phyloP scores from a whole-genome alignment of 208 protist species.

The Leishmania martiniquensis region DNA sequence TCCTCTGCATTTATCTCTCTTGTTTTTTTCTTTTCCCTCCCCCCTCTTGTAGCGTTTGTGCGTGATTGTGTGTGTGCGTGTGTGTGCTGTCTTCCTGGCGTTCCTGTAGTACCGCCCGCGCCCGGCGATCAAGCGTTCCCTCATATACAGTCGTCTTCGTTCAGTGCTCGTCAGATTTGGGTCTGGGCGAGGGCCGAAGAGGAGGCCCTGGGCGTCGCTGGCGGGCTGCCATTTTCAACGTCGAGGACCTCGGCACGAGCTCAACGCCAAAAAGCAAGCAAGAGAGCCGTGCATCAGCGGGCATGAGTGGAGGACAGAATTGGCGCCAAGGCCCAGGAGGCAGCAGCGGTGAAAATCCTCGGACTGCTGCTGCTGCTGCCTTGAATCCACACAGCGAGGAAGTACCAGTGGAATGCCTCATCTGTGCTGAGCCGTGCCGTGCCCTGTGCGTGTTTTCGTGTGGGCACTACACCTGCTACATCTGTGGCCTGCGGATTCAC shows the following conservation, averaged over 20 bases:
- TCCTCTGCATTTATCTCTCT: background rate
- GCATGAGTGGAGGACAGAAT: conserved; percentile 2
- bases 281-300: background rate
- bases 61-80: no score
- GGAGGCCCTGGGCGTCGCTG: background rate
- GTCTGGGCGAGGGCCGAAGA: background rate
- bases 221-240: background rate
- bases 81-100: background rate
- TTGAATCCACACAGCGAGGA: conserved; percentile 2
- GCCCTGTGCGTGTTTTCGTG: conserved; percentile 81
- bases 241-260: background rate
- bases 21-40: background rate
- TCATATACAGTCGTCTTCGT: background rate
- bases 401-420: conserved; percentile 73
- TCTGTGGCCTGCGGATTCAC: conserved; percentile 86
- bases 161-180: background rate
- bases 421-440: conserved; percentile 72
- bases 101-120: background rate
- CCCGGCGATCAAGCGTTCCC: background rate
- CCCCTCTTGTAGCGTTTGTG: no score
- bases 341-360: background rate
- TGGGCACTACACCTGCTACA: conserved; percentile 85
- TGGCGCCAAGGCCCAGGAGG: background rate
- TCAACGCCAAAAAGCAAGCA: background rate
- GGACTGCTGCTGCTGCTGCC: background rate